phyloP scores from a whole-genome alignment of 176 grass and related monocot species.

The Carex parvula region DNA sequence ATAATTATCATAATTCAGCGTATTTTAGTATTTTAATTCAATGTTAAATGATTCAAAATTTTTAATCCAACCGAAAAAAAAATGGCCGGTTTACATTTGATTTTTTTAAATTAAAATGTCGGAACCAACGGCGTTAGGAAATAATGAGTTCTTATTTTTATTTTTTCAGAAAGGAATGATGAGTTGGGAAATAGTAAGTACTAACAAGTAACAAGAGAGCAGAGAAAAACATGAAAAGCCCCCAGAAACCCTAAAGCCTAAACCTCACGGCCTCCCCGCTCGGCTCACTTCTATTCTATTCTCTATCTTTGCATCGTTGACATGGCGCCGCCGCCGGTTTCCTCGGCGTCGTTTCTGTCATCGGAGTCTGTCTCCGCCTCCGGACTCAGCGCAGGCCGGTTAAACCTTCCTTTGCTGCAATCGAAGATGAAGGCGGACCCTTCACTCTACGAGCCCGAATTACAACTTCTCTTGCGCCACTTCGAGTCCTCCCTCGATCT shows the following conservation, averaged over 20 bases:
- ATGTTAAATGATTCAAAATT: no score
- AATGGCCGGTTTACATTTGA: no score
- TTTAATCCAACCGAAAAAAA: no score
- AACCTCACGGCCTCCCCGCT: neutral
- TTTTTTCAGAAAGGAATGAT: no score
- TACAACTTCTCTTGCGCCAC: conserved; percentile 64
- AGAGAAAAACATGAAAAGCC: no score
- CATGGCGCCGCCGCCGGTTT: conserved; percentile 36
- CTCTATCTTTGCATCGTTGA: neutral
- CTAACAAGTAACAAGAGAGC: no score
- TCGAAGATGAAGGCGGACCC: conserved; percentile 96
- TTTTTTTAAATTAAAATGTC: no score
- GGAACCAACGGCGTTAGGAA: no score
- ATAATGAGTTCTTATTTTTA: no score
- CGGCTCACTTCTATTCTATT: neutral
- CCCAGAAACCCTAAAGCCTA: neutral
- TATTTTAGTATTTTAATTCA: no score
- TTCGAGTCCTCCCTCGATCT: conserved; percentile 85
- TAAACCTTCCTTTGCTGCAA: conserved; percentile 68
- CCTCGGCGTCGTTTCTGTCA: conserved; percentile 48
- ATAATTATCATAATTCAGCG: no score
- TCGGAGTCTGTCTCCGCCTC: conserved; percentile 57
- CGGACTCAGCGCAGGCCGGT: conserved; percentile 29
- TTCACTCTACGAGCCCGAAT: conserved; percentile 77
- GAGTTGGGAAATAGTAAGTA: no score